These are phyloP conservation scores for Protostelium mycophagum DNA, from an alignment of 78 protist species.

Conservation along the genomic window DNA sequence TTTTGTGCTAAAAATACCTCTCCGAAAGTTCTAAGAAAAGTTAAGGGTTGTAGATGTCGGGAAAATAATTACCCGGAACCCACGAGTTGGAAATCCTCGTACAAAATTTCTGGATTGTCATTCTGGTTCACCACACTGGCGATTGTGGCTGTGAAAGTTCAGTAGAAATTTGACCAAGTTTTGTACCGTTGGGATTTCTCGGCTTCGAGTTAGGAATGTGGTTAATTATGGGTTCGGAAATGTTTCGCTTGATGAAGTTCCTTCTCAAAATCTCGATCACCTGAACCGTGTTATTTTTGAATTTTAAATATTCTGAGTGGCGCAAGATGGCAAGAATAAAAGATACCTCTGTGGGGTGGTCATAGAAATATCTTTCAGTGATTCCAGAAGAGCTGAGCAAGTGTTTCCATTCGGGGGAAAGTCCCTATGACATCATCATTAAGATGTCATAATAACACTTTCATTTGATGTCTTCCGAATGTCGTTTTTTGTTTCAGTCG, in stretches of 20 bases:
- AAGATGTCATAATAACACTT: too few species aligned
- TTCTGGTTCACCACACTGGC: background rate
- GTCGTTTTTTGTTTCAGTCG: too few species aligned
- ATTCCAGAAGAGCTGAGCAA: background rate
- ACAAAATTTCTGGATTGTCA: background rate
- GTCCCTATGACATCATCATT: background rate
- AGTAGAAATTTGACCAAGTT: too few species aligned
- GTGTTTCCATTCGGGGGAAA: background rate
- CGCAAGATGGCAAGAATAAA: background rate
- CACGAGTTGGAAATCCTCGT: background rate
- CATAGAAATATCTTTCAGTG: background rate
- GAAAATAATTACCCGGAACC: background rate
- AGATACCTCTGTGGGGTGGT: background rate
- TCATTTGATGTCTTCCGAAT: too few species aligned
- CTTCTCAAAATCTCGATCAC: background rate
- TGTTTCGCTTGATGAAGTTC: background rate
- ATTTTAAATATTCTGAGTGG: too few species aligned
- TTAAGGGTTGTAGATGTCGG: background rate
- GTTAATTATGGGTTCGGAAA: background rate
- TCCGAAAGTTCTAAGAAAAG: conserved; percentile 11
- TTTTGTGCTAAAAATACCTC: conserved; percentile 55
- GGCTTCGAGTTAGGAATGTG: background rate
- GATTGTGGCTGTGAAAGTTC: background rate
- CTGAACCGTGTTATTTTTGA: background rate
- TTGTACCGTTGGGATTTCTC: background rate